Evolutionary conservation across 2,329 filamentous ascomycete species (phyloP), one percentile per base, ranked within the genome.

Genomic region (Venturia carpophila): DNA sequence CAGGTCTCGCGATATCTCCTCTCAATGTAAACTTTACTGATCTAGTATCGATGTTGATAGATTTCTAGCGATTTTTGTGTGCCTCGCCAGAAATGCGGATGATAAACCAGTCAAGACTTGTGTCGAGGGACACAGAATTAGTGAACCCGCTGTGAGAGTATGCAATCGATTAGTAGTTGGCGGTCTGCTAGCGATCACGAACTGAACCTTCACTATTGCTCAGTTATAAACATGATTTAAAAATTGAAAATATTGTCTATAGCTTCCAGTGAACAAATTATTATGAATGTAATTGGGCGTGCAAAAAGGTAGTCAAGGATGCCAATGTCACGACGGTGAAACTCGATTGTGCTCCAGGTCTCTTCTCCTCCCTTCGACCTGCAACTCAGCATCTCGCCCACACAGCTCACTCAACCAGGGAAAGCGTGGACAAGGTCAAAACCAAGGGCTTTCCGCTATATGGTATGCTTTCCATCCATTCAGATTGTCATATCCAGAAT

Each of bases 321-420:
- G 49, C 13, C 49, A 56, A 30, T 37, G 27, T 27, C 39, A 41
- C 39, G 24, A 58, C 27, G 52, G 52, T 58, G 52, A 58, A 58
- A 58, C 52, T 58, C 27, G 52, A 19, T 37, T n/a, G 52, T 58
- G 52, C 52, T 39, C n/a, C n/a, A n/a, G 21, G 45, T 56, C 30
- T 34, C 30, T 34, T 58, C 52, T 58, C 30, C 52, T 58, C 52
- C 30, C 13, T 58, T 19, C 52, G 52, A 30, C 47, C 47, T 52
- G 21, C 52, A 37, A 58, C 52, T 37, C 52, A 37, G 27, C 52
- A 11, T n/a, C 52, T 34, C 27, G 17, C 52, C 30, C 30, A 37
- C 30, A 58, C 30, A 34, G 17, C 30, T 24, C 52, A 34, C 37
- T 21, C 52, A 30, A 27, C 60, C 1, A 13, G 19, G 60, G 15